Evolutionary conservation across 306 rosid genomes (phyloP).

Genomic region (Alnus glutinosa): DNA sequence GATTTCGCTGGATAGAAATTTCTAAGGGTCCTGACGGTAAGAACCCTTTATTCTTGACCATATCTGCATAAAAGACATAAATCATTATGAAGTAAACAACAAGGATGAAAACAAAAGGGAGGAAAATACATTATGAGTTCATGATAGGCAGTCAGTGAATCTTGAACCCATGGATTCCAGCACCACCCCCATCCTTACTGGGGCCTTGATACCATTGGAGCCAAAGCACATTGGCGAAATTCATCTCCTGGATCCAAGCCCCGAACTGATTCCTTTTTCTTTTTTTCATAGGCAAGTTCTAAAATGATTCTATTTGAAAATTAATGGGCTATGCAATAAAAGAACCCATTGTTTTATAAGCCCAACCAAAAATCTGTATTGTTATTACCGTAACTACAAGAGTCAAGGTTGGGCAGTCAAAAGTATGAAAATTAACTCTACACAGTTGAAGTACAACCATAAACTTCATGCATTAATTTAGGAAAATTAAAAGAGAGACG

Average conservation of each 20-base stretch:
- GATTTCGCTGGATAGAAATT: conserved; percentile 76
- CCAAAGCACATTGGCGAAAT: not conserved
- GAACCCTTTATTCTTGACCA: conserved; percentile 97
- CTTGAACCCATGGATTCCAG: not conserved
- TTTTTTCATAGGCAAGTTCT: not conserved
- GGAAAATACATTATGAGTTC: not conserved
- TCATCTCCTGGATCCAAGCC: not conserved
- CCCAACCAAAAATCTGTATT: not conserved
- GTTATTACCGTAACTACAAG: not conserved
- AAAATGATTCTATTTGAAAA: not conserved
- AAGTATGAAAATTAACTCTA: not conserved
- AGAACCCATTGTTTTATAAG: not conserved
- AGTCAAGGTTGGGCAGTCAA: not conserved
- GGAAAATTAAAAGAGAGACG: not conserved
- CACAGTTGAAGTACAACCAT: not conserved
- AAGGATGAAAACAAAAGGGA: conserved; percentile 15
- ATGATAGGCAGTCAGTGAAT: not conserved
- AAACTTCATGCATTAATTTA: not conserved
- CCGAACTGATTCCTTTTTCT: not conserved
- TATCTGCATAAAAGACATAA: conserved; percentile 57
- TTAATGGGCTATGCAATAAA: not conserved
- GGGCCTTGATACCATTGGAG: not conserved
- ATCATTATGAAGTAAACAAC: conserved; percentile 5
- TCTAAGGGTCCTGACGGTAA: conserved; percentile 95
- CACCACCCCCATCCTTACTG: not conserved